These are phyloP conservation scores for Talaromyces sp. DNA, from an alignment of 2,329 filamentous ascomycete species.

Conservation along the genomic window DNA sequence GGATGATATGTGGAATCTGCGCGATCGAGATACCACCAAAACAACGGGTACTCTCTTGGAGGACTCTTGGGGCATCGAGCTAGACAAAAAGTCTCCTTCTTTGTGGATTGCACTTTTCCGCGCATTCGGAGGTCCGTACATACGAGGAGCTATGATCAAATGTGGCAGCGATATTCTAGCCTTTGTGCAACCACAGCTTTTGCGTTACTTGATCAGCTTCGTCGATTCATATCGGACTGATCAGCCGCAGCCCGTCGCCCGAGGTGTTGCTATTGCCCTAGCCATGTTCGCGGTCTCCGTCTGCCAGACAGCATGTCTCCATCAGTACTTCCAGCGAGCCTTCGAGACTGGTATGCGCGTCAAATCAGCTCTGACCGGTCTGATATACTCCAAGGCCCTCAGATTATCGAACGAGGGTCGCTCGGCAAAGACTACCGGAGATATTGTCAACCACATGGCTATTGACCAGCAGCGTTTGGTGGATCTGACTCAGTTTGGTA, in stretches of 20 bases:
- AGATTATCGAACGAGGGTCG: slow-evolving; percentile 90
- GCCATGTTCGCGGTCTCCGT: slow-evolving; percentile 88
- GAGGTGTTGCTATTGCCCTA: slow-evolving; percentile 81
- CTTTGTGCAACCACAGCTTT: slow-evolving; percentile 85
- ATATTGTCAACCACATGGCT: slow-evolving; percentile 99
- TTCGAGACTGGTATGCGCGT: slow-evolving; percentile 97
- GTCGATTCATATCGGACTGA: slow-evolving; percentile 68
- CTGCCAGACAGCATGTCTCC: slow-evolving; percentile 81
- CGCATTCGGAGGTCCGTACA: slow-evolving; percentile 81
- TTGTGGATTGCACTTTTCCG: slow-evolving; percentile 82
- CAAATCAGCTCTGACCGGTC: slow-evolving; percentile 81
- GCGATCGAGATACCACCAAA: slow-evolving; percentile 73
- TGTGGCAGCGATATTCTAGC: slow-evolving; percentile 78
- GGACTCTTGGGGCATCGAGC: slow-evolving; percentile 70
- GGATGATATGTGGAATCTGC: slow-evolving; percentile 90
- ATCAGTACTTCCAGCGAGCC: slow-evolving; percentile 94
- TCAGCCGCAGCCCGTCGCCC: slow-evolving; percentile 69
- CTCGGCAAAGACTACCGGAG: slow-evolving; percentile 82
- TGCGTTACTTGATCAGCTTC: slow-evolving; percentile 79
- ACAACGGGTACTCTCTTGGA: slow-evolving; percentile 68
- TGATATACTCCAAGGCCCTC: slow-evolving; percentile 90
- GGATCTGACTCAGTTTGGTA: slow-evolving; percentile 90
- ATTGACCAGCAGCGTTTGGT: slow-evolving; percentile 94
- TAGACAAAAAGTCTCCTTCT: slow-evolving; percentile 70
- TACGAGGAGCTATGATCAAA: slow-evolving; percentile 80